phyloP scores from a whole-genome alignment of 2,329 filamentous ascomycete genomes.

The Myriangium duriaei region DNA sequence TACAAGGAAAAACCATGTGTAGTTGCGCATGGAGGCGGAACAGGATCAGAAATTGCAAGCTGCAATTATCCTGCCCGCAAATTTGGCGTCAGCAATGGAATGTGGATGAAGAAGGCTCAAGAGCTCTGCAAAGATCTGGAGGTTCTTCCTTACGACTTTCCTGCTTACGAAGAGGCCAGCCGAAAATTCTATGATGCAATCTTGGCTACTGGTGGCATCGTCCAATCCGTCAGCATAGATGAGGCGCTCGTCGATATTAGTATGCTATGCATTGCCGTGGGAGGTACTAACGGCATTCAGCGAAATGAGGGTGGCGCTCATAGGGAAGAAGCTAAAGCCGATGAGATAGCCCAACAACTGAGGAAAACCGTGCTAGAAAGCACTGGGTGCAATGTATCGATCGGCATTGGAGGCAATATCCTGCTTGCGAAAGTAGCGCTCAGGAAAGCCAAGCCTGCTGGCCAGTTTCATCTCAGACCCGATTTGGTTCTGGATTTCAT shows the following conservation, averaged over 20 bases:
- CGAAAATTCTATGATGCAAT: constrained; percentile 77
- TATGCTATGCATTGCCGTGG: constrained; percentile 50
- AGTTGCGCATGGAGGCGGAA: constrained; percentile 75
- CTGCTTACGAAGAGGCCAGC: constrained; percentile 86
- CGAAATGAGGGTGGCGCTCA: constrained; percentile 56
- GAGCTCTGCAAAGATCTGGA: constrained; percentile 76
- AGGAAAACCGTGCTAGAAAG: constrained; percentile 57
- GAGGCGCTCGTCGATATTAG: constrained; percentile 85
- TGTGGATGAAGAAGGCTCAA: constrained; percentile 94
- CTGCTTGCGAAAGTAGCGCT: constrained; percentile 83
- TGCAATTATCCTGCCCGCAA: constrained; percentile 88
- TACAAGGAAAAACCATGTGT: constrained; percentile 68
- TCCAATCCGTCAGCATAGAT: constrained; percentile 95
- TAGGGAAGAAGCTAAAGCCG: constrained; percentile 66
- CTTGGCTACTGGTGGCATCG: constrained; percentile 62
- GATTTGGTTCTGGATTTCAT: constrained; percentile 68
- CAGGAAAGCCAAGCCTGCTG: constrained; percentile 84
- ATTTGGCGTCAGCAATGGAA: constrained; percentile 88
- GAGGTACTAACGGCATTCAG: constrained; percentile 53
- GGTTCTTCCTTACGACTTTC: constrained; percentile 90
- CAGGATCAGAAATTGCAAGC: constrained; percentile 87
- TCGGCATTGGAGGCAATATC: constrained; percentile 86
- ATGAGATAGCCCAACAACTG: constrained; percentile 55
- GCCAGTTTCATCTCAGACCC: constrained; percentile 77
- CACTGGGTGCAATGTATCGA: constrained; percentile 78